These are phyloP conservation scores for Colletotrichum scovillei DNA, from an alignment of 2,329 filamentous ascomycete species.

Conservation along the genomic window DNA sequence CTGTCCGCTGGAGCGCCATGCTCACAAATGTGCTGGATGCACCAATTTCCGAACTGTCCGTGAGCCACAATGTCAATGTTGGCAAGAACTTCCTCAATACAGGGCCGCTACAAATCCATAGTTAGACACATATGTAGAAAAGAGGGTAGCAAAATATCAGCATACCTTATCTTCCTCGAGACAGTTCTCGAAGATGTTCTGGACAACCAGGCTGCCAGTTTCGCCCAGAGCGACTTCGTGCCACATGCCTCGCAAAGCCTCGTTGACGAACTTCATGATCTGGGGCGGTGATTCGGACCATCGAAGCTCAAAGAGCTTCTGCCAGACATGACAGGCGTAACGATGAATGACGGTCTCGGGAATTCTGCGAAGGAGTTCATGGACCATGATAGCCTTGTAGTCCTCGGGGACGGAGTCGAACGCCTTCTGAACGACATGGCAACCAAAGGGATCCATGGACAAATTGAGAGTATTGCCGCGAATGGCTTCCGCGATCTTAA, in stretches of 20 bases:
- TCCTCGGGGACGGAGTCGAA: slow-evolving; percentile 98
- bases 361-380: slow-evolving; percentile 92
- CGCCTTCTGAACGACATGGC: slow-evolving; percentile 97
- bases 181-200: slow-evolving; percentile 99
- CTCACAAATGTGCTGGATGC: slow-evolving; percentile 99
- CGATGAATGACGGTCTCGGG: slow-evolving; percentile 98
- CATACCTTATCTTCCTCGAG: slow-evolving; percentile 96
- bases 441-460: slow-evolving; percentile 99
- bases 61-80: slow-evolving; percentile 98
- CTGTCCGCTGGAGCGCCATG: slow-evolving; percentile 93
- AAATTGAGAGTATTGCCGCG: slow-evolving; percentile 92
- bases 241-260: slow-evolving; percentile 96
- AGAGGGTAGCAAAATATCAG: slow-evolving; percentile 19
- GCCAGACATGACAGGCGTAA: slow-evolving; percentile 99
- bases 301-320: slow-evolving; percentile 97
- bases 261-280: slow-evolving; percentile 99
- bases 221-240: slow-evolving; percentile 97
- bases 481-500: slow-evolving; percentile 94
- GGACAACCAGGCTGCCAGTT: slow-evolving; percentile 96
- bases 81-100: slow-evolving; percentile 93
- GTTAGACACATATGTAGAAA: slow-evolving; percentile 32
- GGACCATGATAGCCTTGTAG: slow-evolving; percentile 99
- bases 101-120: slow-evolving; percentile 77
- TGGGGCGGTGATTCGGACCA: slow-evolving; percentile 96
- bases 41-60: slow-evolving; percentile 99